phyloP scores from a whole-genome alignment of 257 asterid genomes.

The Solanum tarijense region DNA sequence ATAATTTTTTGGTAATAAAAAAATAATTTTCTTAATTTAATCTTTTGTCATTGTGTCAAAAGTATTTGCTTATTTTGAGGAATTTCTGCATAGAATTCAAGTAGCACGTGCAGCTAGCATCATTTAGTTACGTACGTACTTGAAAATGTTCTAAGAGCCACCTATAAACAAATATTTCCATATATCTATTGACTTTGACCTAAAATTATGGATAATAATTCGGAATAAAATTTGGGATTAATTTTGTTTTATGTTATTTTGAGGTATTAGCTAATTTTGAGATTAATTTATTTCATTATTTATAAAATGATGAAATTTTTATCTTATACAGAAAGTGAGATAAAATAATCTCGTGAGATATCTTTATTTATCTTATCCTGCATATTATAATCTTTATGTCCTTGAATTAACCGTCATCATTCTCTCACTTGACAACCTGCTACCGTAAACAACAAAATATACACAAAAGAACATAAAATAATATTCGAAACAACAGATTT shows the following conservation, averaged over 20 bases:
- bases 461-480: neutral
- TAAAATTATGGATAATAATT: neutral
- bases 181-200: neutral
- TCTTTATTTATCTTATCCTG: neutral
- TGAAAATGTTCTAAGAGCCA: neutral
- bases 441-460: neutral
- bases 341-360: neutral
- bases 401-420: no score
- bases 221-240: neutral
- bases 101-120: neutral
- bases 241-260: neutral
- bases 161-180: neutral
- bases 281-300: neutral
- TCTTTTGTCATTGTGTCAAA: neutral
- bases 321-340: neutral
- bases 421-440: no score
- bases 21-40: neutral
- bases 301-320: fast-evolving
- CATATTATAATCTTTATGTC: neutral
- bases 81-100: neutral
- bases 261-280: neutral
- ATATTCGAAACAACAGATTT: neutral
- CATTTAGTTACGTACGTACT: neutral
- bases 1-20: no score
- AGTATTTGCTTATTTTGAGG: neutral